Evolutionary conservation across 1,284 basidiomycete species (phyloP).

Genomic region (Heliocybe sulcata): DNA sequence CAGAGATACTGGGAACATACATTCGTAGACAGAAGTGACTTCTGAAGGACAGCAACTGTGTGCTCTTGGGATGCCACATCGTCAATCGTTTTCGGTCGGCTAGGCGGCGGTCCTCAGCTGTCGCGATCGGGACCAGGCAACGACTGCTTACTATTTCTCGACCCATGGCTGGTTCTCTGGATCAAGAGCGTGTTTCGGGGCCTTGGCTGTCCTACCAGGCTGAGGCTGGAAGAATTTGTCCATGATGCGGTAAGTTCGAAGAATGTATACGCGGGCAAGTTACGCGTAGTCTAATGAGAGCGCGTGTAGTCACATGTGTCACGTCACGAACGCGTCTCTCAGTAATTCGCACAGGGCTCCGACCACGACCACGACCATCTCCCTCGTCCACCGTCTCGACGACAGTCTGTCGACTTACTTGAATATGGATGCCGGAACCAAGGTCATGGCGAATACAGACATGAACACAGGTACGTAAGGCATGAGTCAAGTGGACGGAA

Average conservation of each 20-base stretch:
- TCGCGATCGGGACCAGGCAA: background rate
- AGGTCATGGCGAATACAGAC: constrained; percentile 17
- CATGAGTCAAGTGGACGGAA: background rate
- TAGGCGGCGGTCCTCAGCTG: constrained; percentile 23
- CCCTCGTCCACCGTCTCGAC: constrained; percentile 3
- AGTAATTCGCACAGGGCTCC: background rate
- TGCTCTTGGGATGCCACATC: constrained; percentile 97
- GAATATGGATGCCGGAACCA: constrained; percentile 10
- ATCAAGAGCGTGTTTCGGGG: constrained; percentile 38
- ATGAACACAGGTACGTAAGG: constrained; percentile 12
- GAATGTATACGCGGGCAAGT: background rate
- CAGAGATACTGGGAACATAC: constrained; percentile 35
- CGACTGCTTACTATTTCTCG: constrained; percentile 80
- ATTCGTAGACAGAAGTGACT: constrained; percentile 90
- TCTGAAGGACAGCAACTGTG: constrained; percentile 87
- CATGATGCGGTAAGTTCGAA: constrained; percentile 14
- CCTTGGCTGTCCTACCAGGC: constrained; percentile 23
- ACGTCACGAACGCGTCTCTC: constrained; percentile 18
- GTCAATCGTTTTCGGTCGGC: constrained; percentile 96
- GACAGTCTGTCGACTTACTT: constrained; percentile 4
- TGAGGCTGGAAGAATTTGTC: constrained; percentile 47
- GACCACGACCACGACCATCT: background rate
- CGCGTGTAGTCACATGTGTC: constrained; percentile 7
- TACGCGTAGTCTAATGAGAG: constrained; percentile 23
- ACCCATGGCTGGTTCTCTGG: constrained; percentile 89